Percentiles rank a stretch among this genome's conserved stretches.
Conservation (phyloP, 2,329 filamentous ascomycete genomes). For the Aspergillus intermedius region DNA sequence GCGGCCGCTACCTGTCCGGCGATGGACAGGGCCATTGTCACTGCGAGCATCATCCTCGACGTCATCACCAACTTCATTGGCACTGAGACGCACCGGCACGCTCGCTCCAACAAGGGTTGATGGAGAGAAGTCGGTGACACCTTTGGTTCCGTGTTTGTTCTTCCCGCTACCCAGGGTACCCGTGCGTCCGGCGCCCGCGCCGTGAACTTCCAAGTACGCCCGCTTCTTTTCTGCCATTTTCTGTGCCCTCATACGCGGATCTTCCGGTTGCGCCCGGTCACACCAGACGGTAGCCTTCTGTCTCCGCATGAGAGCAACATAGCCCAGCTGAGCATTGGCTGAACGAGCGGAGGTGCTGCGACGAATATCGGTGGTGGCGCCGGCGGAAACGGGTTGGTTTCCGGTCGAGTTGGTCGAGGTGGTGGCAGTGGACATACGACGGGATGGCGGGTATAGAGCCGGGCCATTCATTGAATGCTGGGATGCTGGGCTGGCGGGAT, state of each 20-base stretch:
- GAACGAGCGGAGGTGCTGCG: constrained; percentile 79
- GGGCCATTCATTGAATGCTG: constrained; percentile 21
- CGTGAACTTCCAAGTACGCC: constrained; percentile 75
- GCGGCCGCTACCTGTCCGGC: constrained; percentile 52
- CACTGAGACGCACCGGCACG: constrained; percentile 84
- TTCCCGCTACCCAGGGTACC: constrained; percentile 65
- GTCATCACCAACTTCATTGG: constrained; percentile 89
- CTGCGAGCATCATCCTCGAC: constrained; percentile 61
- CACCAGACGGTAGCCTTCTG: constrained; percentile 99
- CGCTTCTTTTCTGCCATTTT: constrained; percentile 82
- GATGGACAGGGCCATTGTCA: constrained; percentile 39
- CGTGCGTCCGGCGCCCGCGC: constrained; percentile 48
- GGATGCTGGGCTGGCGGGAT: constrained; percentile 19
- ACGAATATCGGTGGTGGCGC: constrained; percentile 39
- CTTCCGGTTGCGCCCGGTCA: constrained; percentile 86
- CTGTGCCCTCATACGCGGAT: constrained; percentile 73
- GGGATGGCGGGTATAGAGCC: constrained; percentile 19
- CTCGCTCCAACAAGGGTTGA: constrained; percentile 69
- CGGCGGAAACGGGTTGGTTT: constrained; percentile 26
- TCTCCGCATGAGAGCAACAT: constrained; percentile 90
- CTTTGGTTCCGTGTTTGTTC: constrained; percentile 80
- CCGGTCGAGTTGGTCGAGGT: constrained; percentile 36
- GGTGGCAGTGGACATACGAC: constrained; percentile 36
- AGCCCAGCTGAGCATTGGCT: constrained; percentile 60
- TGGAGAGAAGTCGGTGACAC: constrained; percentile 70